Conservation (phyloP, 2,329 filamentous ascomycete species). For the Neofusicoccum umdonicola region DNA sequence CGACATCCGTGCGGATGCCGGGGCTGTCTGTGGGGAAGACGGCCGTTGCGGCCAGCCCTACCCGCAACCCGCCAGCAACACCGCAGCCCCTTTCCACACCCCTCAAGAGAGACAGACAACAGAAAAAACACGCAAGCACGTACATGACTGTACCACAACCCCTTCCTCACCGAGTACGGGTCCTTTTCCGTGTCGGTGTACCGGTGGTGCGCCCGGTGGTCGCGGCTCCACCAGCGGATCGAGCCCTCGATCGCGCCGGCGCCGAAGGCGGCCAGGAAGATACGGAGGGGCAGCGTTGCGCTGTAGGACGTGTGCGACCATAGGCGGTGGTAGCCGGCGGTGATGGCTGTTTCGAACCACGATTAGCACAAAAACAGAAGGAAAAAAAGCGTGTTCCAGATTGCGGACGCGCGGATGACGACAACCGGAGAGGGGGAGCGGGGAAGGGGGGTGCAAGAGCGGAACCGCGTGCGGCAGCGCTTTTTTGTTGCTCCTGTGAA, state of each 20-base stretch:
- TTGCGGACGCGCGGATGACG: too few species aligned
- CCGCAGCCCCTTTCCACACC: background rate
- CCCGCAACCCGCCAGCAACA: background rate
- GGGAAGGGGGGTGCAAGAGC: too few species aligned
- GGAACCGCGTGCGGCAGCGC: too few species aligned
- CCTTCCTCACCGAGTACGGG: slow-evolving; percentile 87
- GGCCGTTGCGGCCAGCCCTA: background rate
- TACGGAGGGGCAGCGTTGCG: slow-evolving; percentile 69
- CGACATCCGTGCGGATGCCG: background rate
- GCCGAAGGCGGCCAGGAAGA: slow-evolving; percentile 78
- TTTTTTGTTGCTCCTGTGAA: too few species aligned
- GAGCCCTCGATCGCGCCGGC: slow-evolving; percentile 83
- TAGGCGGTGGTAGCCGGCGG: slow-evolving; percentile 69
- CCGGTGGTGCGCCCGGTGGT: slow-evolving; percentile 83
- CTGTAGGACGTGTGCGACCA: slow-evolving; percentile 87
- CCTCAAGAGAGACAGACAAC: background rate
- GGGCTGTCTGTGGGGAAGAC: too few species aligned
- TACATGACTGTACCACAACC: slow-evolving; percentile 48
- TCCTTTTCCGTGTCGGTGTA: slow-evolving; percentile 93
- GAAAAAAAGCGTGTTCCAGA: too few species aligned
- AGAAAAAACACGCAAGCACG: background rate
- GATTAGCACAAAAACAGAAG: background rate
- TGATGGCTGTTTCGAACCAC: slow-evolving; percentile 23
- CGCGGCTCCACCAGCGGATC: slow-evolving; percentile 84
- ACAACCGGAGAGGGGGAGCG: too few species aligned